A percentile compares a stretch with the other conserved stretches of the same genome.
phyloP scores from a whole-genome alignment of 2,329 filamentous ascomycete genomes.

The Aspergillus ustus region DNA sequence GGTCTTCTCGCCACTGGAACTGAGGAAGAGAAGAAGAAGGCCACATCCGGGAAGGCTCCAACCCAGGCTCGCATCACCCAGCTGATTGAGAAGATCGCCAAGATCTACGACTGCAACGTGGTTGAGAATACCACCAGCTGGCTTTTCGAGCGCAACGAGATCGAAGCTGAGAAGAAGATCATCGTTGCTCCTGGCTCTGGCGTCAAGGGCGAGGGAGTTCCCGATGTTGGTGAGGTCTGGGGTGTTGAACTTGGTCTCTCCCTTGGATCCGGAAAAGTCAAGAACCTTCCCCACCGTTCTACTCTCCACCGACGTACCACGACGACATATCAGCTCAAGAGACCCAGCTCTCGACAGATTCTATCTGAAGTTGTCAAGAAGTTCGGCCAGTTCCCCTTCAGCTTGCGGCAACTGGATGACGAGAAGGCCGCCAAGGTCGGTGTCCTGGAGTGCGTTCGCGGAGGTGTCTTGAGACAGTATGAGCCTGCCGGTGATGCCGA shows the following conservation, averaged over 20 bases:
- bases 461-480: conserved; percentile 91
- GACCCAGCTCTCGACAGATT: conserved; percentile 88
- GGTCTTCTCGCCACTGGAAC: conserved; percentile 80
- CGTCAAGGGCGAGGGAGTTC: conserved; percentile 85
- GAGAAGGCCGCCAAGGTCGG: conserved; percentile 95
- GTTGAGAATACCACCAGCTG: conserved; percentile 99
- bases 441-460: conserved; percentile 92
- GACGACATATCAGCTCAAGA: conserved; percentile 91
- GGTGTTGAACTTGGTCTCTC: conserved; percentile 95
- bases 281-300: conserved; percentile 82
- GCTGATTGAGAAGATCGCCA: conserved; percentile 87
- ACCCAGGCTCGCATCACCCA: conserved; percentile 85
- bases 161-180: conserved; percentile 98
- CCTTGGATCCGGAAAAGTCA: conserved; percentile 90
- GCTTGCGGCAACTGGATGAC: conserved; percentile 92
- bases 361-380: conserved; percentile 96
- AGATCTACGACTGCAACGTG: conserved; percentile 86
- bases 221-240: conserved; percentile 93
- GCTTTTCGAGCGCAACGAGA: conserved; percentile 95
- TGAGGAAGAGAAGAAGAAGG: conserved; percentile 95
- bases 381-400: conserved; percentile 98
- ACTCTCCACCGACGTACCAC: conserved; percentile 92
- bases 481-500: conserved; percentile 96
- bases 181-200: conserved; percentile 81
- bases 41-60: conserved; percentile 77